A percentile compares a stretch with the other conserved stretches of the same genome.
Conservation (phyloP, 129 eudicot species). For the Saposhnikovia divaricata region DNA sequence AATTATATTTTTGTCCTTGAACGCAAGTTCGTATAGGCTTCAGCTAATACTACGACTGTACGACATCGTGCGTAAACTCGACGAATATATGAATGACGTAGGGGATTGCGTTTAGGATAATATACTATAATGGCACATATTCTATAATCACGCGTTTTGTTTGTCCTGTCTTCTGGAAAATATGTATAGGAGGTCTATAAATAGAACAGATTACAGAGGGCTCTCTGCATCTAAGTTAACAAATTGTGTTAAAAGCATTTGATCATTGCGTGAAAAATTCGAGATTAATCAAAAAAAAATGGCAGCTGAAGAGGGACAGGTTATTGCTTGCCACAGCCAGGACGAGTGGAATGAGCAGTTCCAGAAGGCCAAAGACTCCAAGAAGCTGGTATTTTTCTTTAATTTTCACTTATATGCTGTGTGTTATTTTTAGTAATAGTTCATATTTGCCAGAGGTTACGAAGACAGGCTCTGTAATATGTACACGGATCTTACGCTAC, state of each 20-base stretch:
- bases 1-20: too few relatives aligned
- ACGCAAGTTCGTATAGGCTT: too few relatives aligned
- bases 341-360: slow-evolving; percentile 44
- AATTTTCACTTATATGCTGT: background rate
- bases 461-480: too few relatives aligned
- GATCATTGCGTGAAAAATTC: background rate
- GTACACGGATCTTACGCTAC: background rate
- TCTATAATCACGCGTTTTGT: too few relatives aligned
- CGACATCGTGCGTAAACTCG: too few relatives aligned
- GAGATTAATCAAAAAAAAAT: slow-evolving; percentile 5
- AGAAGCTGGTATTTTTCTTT: slow-evolving; percentile 19
- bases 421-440: too few relatives aligned
- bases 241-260: background rate
- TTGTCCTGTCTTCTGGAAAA: background rate
- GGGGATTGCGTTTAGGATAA: background rate
- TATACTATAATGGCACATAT: too few relatives aligned
- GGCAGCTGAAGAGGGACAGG: slow-evolving; percentile 58
- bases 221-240: background rate
- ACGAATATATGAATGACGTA: background rate
- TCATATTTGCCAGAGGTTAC: too few relatives aligned
- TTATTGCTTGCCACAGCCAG: slow-evolving; percentile 50
- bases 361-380: slow-evolving; percentile 22
- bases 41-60: too few relatives aligned
- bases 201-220: background rate
- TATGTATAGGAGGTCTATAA: background rate